Conservation (phyloP, 441 rosid species). For the Populus hybrid region DNA sequence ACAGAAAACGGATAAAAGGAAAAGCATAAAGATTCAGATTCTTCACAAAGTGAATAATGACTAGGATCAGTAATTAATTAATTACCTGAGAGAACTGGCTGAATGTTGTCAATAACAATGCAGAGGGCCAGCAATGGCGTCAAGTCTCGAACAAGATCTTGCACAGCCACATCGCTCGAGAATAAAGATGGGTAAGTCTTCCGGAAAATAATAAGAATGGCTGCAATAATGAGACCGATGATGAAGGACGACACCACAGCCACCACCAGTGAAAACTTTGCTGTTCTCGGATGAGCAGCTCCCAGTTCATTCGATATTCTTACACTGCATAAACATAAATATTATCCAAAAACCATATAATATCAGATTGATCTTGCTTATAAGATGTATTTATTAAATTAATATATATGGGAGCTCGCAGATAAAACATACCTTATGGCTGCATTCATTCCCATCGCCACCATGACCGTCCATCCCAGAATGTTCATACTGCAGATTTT, state of each 20-base stretch:
- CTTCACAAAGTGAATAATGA: neutral
- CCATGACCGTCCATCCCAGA: conserved; percentile 67
- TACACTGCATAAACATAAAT: conserved; percentile 38
- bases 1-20: too few species aligned
- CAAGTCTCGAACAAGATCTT: conserved; percentile 44
- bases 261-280: conserved; percentile 53
- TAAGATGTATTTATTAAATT: too few species aligned
- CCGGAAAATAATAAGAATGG: conserved; percentile 32
- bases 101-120: conserved; percentile 53
- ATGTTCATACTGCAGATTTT: conserved; percentile 67
- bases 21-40: too few species aligned
- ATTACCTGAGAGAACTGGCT: conserved; percentile 74
- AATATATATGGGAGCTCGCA: neutral
- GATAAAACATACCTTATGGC: conserved; percentile 55
- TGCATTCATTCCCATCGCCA: conserved; percentile 68
- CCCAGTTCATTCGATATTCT: conserved; percentile 79
- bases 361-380: neutral
- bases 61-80: neutral
- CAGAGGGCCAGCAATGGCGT: conserved; percentile 61
- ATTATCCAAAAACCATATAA: neutral
- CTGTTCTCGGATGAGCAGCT: conserved; percentile 66
- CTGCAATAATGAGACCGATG: conserved; percentile 38
- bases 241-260: conserved; percentile 51
- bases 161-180: conserved; percentile 41
- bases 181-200: conserved; percentile 48